Percentiles rank a stretch among this genome's conserved stretches.
Conservation (phyloP, 257 asterid species). For the Paraleonurus japonicus region DNA sequence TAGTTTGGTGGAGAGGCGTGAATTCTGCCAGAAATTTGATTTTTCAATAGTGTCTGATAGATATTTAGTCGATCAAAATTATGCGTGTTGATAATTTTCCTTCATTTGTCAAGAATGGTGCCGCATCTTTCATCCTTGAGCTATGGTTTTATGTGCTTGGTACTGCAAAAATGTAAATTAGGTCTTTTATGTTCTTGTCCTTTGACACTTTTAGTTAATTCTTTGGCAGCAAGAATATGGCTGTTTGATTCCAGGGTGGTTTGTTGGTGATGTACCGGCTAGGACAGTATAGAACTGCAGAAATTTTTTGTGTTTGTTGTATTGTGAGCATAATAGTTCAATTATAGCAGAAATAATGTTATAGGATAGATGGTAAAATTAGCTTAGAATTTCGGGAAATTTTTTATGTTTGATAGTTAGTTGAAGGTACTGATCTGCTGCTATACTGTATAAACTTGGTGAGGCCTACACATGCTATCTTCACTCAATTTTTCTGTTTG, state of each 20-base stretch:
- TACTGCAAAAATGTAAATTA: background rate
- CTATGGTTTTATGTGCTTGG: background rate
- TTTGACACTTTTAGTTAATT: background rate
- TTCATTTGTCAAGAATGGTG: background rate
- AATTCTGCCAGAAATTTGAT: background rate
- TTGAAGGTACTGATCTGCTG: background rate
- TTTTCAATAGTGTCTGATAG: background rate
- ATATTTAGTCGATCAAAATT: background rate
- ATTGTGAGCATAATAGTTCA: background rate
- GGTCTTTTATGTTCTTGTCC: background rate
- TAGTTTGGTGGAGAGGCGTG: background rate
- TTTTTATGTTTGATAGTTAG: background rate
- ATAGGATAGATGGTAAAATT: background rate
- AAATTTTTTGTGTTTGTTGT: background rate
- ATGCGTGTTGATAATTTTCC: background rate
- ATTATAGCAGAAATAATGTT: background rate
- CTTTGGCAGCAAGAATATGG: conserved; percentile 5
- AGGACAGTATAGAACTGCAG: background rate
- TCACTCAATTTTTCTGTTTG: background rate
- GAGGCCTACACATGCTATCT: background rate
- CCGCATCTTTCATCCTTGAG: background rate
- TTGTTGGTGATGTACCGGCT: background rate
- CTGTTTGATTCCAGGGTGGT: background rate
- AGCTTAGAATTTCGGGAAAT: background rate
- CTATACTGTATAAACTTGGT: background rate